Evolutionary conservation across 495 filamentous ascomycete species (phyloP), one percentile per base, ranked within the genome.

Genomic region (Penicilliopsis zonata): DNA sequence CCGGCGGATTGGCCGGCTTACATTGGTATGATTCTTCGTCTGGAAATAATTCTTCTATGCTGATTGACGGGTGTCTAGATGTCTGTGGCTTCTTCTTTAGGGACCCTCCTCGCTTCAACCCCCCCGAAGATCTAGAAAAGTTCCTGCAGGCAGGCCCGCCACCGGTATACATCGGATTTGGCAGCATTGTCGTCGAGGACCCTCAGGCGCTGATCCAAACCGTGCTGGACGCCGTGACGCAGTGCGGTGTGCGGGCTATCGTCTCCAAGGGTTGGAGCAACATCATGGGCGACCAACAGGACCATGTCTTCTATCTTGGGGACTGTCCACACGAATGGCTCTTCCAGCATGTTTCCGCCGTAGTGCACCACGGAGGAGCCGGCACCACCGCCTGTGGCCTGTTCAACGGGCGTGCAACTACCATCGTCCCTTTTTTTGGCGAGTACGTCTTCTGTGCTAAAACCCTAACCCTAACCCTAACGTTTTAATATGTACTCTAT

Each of bases 101-200:
- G 2, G 53, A 65, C 29, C 53, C 61, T 9, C 53, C 62, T 1
- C 46, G 53, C 4, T 79, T 70, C 46, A 67, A 47, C 0, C 74
- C 76, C 1, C 53, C 52, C 0, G 38, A 61, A 1, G 67, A 70
- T 3, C 49, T 82, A 12, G 49, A 46, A 0, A 50, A 46, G 0
- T 80, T 79, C 37, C 51, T 82, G 0, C 43, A 59, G 25, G 47
- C 46, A 9, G 75, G 74, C 2, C 61, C 69, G 4, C 47, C 63
- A 5, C 76, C 76, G 10, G 55, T 80, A 1, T 80, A 80, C 39
- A 74, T 82, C 22, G 77, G 77, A 9, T 82, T 82, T 40, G 77
- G 77, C 2, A 72, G 65, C 24, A 80, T 82, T 35, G 74, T 78
- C 0, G 61, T 78, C 9, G 72, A 78, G 19, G 61, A 79, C 35